Base-by-base conservation (phyloP, 2,329 filamentous ascomycete species). In the Fusarium euwallaceae region DNA sequence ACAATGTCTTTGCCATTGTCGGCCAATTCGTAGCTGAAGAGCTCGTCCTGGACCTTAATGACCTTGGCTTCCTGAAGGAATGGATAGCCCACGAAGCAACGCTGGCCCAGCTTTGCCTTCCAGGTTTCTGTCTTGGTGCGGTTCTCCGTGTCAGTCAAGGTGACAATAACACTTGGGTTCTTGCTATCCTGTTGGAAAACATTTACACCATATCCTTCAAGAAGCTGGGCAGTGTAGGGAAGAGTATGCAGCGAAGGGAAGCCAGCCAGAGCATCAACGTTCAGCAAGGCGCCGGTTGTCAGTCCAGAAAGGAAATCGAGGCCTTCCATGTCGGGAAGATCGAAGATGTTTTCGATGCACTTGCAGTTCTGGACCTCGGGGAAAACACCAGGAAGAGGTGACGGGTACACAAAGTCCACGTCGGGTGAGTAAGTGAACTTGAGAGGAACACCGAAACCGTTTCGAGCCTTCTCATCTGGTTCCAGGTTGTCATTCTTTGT, bases 181-280 rank as follows among this genome's bases (percentile, higher is more conserved):
- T 95, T 92, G 81, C 95, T 98, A 77, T 98, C 97, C 77, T 96
- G 92, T 81, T 98, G 95, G 86, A 99, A 99, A 37, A 99, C 95
- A 73, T 92, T 97, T 71, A 99, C 94, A 3, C 95, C 95, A 76
- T 97, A 97, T 10, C 92, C 94, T 58, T 84, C 82, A 10, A 86
- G 79, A 22, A 98, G 87, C 66, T 91, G 89, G 3, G 94, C 97
- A 70, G 91, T 92, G 82, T 97, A 95, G 0, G 95, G 93, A 45
- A 99, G 85, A 2, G 94, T 97, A 74, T 95, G 94, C 78, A 99
- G 84, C 74, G 93, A 97, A 7, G 97, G 97, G 82, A 99, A 99
- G 5, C 97, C 97, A 67, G 97, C 96, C 71, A 98, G 85, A n/a
- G 97, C 95, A 65, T 92, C 88, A 61, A 90, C 88, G 22, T 95